Base-by-base conservation (phyloP, 805 yeast genomes). In the Maudiozyma pseudohumilis region DNA sequence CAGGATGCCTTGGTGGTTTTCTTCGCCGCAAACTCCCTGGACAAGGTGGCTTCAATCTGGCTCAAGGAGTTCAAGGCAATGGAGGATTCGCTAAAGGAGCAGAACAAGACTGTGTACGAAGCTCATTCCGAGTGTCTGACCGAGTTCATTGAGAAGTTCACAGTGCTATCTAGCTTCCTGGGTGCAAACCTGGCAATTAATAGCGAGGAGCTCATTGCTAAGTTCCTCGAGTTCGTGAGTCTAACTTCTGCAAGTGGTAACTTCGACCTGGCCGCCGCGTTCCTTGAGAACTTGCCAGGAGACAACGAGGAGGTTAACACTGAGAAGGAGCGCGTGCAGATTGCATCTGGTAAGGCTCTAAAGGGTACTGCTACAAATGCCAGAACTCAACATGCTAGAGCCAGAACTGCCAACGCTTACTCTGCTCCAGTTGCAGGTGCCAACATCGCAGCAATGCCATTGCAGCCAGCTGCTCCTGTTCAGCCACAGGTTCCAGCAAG, bases 51-150 rank as follows among this genome's bases (percentile, higher is more conserved):
- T 4, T 59, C 66, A 10, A 73, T 92, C 45, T 92, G 99, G 99
- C 70, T 84, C 36, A 66, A 74, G 20, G 98, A 92, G 59, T 64
- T 81, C 51, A 61, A 69, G 34, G 53, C 65, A 1, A 52, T 64
- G 21, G 79, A 75, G 45, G 60, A 63, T 8, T 58, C 65, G 27
- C 56, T 65, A 27, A 50, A 53, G 29, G 41, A 58, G n/a, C 58
- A 60, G 23, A 61, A 60, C 29, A 56, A 56, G 9, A 73, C 95
- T 3, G 76, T 85, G 1, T 80, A 81, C 39, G 92, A 81, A 46
- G 95, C 95, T 17, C 86, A 86, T 52, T 77, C 81, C 48, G 81
- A 75, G 48, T 81, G 95, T 7, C 66, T 89, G 56, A 79, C 80
- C 37, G 80, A 75, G 51, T 80, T 87, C 54, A 81, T 85, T 36